phyloP scores from a whole-genome alignment of 1,284 basidiomycete genomes.

The Gymnopus androsaceus region DNA sequence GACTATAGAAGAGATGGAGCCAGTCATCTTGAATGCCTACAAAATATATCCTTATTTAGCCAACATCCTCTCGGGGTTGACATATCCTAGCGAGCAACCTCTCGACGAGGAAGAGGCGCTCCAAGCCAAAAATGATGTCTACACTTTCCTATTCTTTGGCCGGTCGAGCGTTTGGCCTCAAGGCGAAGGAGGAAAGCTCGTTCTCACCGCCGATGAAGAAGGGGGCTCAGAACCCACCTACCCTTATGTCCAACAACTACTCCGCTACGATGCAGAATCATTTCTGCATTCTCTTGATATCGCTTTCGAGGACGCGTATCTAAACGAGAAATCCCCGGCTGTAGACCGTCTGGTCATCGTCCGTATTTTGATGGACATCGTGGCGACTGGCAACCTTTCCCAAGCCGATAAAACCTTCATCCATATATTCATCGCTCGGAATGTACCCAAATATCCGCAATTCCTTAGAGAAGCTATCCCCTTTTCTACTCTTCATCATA shows the following conservation, averaged over 20 bases:
- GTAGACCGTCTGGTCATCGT: constrained; percentile 83
- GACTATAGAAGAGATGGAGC: constrained; percentile 48
- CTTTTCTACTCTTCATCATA: constrained; percentile 68
- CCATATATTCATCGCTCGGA: constrained; percentile 95
- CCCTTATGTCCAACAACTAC: constrained; percentile 84
- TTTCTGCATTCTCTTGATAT: constrained; percentile 93
- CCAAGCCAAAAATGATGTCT: constrained; percentile 72
- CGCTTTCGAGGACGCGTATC: constrained; percentile 91
- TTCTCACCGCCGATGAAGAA: constrained; percentile 74
- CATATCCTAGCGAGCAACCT: constrained; percentile 84
- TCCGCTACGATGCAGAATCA: constrained; percentile 92
- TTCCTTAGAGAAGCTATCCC: constrained; percentile 66
- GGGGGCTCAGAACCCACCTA: constrained; percentile 78
- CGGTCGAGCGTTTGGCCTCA: constrained; percentile 79
- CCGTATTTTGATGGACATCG: constrained; percentile 83
- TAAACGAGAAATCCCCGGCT: constrained; percentile 73
- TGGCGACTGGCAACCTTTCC: constrained; percentile 56
- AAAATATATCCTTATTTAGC: constrained; percentile 94
- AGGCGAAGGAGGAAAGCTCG: constrained; percentile 67
- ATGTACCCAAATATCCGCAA: constrained; percentile 95
- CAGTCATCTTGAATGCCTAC: constrained; percentile 77
- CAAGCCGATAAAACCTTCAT: constrained; percentile 78
- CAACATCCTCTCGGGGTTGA: constrained; percentile 80
- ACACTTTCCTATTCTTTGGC: constrained; percentile 84
- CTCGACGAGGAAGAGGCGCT: constrained; percentile 65